phyloP scores from a whole-genome alignment of 1,139 yeast species.

The Yamadazyma spencermartinsiae region DNA sequence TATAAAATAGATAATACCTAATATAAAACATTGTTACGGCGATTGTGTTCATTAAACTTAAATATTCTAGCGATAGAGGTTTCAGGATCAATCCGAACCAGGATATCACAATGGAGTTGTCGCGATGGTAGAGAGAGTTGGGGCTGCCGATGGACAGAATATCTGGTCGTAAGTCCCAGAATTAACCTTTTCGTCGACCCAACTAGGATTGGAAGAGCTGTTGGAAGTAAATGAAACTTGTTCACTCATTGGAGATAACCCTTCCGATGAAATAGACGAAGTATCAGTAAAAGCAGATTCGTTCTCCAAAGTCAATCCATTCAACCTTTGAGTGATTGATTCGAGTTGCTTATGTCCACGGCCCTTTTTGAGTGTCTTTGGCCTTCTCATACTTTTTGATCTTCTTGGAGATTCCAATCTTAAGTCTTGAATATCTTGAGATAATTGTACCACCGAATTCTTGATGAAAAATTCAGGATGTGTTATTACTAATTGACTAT shows the following conservation, averaged over 20 bases:
- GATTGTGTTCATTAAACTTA: not conserved
- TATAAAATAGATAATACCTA: not conserved
- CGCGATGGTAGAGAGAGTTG: not conserved
- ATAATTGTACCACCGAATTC: not conserved
- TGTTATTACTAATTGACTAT: not conserved
- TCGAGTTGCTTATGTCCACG: not conserved
- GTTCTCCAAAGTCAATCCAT: not conserved
- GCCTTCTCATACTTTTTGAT: not conserved
- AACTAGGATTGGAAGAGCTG: not conserved
- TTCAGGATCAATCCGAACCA: not conserved
- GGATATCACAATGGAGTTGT: not conserved
- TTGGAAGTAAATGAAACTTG: not conserved
- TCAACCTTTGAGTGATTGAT: not conserved
- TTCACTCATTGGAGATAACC: not conserved
- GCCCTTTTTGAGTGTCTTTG: not conserved
- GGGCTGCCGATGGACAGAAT: not conserved
- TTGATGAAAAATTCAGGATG: not conserved
- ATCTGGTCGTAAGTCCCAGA: too few relatives aligned
- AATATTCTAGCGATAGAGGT: not conserved
- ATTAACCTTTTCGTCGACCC: not conserved
- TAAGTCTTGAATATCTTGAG: not conserved
- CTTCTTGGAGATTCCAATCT: not conserved
- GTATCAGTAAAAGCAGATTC: not conserved
- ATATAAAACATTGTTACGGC: not conserved
- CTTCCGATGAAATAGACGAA: not conserved